These are phyloP conservation scores for Venturia nashicola DNA, from an alignment of 2,329 filamentous ascomycete species.

Conservation along the genomic window DNA sequence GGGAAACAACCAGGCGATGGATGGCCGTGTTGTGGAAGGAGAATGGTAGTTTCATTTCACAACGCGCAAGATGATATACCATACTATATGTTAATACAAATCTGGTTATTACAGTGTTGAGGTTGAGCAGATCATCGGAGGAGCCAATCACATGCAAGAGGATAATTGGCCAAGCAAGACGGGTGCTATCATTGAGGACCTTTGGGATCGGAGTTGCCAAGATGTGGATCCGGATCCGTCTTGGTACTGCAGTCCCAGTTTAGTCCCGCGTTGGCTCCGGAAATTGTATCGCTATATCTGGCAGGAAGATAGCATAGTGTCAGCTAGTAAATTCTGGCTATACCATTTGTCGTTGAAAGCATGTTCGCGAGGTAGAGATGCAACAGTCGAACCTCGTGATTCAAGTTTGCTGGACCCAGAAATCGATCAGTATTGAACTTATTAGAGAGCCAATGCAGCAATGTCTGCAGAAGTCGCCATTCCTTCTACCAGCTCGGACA, in stretches of 20 bases:
- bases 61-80: too few species aligned
- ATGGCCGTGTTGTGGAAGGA: too few species aligned
- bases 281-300: neutral
- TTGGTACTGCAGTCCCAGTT: neutral
- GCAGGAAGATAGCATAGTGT: too few species aligned
- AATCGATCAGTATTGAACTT: neutral
- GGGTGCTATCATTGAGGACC: neutral
- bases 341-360: neutral
- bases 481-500: conserved; percentile 58
- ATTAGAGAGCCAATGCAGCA: neutral
- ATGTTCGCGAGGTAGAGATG: neutral
- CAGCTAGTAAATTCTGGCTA: neutral
- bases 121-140: too few species aligned
- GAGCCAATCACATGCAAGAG: neutral
- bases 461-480: conserved; percentile 15
- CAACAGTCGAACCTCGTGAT: neutral
- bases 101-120: too few species aligned
- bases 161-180: neutral
- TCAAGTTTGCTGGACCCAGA: neutral
- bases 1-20: too few species aligned
- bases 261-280: neutral
- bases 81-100: too few species aligned
- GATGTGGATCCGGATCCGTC: neutral
- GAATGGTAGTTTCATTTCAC: too few species aligned
- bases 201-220: neutral